Base-by-base conservation (phyloP, 2,329 filamentous ascomycete genomes). In the Exophiala oligosperma region DNA sequence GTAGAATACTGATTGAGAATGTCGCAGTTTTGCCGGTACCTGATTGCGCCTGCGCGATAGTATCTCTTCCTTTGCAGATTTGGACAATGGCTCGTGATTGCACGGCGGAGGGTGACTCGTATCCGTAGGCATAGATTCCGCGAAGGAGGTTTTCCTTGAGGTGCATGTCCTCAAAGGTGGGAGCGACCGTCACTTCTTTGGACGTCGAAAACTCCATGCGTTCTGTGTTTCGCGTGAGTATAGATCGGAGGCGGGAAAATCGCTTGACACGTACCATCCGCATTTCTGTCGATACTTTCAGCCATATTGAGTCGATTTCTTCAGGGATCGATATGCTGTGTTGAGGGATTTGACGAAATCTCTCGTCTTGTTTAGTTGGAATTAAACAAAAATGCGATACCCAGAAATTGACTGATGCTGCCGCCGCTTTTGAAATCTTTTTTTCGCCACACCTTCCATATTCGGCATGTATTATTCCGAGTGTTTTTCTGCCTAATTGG, bases 31-130 rank as follows among this genome's bases (percentile, higher is more conserved):
- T 97, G 81, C 92, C 92, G 53, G 92, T 97, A 76, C 92, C 92
- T 47, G 93, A 97, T 76, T 97, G 94, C 17, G 94, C 94, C 74
- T 99, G 94, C 17, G 94, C 94, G 72, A 99, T 99, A 63, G 94
- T 97, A 76, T 99, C 94, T 77, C 94, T 91, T 65, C 94, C 94
- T 78, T 97, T 97, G 85, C 94, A 99, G 71, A 99, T 90, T 79
- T 97, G 94, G 50, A 99, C 94, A 71, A 99, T 99, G 53, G 94
- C 94, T 72, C 94, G 91, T 66, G 93, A 97, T 79, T 99, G 94
- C 17, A 99, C 93, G 12, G 94, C 94, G 0, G 94, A 97, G 12
- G 94, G 94, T 2, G 94, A 97, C 75, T 99, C 94, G 77, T 97
- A 99, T 65, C 94, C 94, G 70, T 99, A 99, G 37, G 94, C 94